Evolutionary conservation across 352 stramenopile species (phyloP).

Genomic region (Phytopythium aichiense): DNA sequence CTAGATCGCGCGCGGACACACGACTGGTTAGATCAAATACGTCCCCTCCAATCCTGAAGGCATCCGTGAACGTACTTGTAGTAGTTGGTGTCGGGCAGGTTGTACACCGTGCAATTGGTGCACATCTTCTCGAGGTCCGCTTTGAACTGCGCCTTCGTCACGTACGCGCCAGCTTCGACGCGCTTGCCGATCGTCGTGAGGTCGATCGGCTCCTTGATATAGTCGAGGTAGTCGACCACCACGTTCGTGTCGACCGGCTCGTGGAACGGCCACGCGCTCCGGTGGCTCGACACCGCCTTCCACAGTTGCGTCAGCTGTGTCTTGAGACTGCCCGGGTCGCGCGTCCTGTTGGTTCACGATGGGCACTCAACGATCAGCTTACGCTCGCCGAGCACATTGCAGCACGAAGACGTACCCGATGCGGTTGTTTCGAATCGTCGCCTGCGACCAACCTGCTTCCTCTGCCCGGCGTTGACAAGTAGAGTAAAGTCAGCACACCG

Average conservation of each 20-base stretch:
- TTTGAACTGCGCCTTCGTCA: conserved; percentile 90
- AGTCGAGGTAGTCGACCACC: conserved; percentile 96
- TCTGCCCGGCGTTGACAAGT: conserved; percentile 26
- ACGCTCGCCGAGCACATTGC: not conserved
- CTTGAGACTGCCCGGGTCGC: conserved; percentile 78
- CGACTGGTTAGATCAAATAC: not conserved
- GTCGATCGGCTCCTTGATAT: conserved; percentile 96
- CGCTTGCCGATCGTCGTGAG: conserved; percentile 79
- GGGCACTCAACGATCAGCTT: not conserved
- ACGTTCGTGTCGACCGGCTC: conserved; percentile 95
- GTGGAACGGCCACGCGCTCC: conserved; percentile 97
- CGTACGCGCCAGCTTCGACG: conserved; percentile 86
- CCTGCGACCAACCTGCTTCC: conserved; percentile 83
- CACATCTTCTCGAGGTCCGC: conserved; percentile 96
- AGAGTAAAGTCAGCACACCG: not conserved
- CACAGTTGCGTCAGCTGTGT: conserved; percentile 85
- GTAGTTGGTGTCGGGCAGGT: conserved; percentile 94
- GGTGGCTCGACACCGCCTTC: conserved; percentile 91
- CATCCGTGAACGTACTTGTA: conserved; percentile 82
- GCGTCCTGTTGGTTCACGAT: conserved; percentile 33
- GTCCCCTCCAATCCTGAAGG: not conserved
- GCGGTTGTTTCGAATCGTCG: conserved; percentile 81
- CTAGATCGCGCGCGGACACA: conserved; percentile 19
- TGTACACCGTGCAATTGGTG: conserved; percentile 98
- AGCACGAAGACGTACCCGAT: conserved; percentile 45